Evolutionary conservation across 2,329 filamentous ascomycete species (phyloP).

Genomic region (Penicillium sp.): DNA sequence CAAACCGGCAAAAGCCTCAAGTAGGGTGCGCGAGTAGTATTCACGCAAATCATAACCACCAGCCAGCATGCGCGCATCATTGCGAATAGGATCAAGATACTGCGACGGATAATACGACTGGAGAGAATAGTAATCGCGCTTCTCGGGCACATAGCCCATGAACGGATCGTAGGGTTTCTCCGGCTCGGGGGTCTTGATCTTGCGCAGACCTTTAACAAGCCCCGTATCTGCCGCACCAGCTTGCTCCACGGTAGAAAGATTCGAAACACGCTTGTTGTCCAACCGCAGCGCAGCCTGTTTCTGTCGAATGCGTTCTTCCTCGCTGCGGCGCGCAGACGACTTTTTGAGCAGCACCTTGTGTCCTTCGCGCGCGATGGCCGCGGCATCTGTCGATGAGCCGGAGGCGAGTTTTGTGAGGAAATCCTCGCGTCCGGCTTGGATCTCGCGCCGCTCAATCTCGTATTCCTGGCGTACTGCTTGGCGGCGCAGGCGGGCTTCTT

Average conservation of each 20-base stretch:
- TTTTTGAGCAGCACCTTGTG: constrained; percentile 68
- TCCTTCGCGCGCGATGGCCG: constrained; percentile 51
- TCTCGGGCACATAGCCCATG: constrained; percentile 63
- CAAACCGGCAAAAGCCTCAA: constrained; percentile 85
- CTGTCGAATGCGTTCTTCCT: constrained; percentile 47
- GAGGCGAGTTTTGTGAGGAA: constrained; percentile 68
- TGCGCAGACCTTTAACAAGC: constrained; percentile 77
- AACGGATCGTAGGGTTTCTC: constrained; percentile 86
- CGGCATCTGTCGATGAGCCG: constrained; percentile 59
- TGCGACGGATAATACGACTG: constrained; percentile 70
- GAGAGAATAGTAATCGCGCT: constrained; percentile 67
- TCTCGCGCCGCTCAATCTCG: constrained; percentile 64
- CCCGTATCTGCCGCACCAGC: constrained; percentile 36
- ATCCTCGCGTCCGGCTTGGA: constrained; percentile 63
- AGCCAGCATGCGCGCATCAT: constrained; percentile 64
- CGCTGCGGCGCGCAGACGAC: constrained; percentile 59
- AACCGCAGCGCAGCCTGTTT: constrained; percentile 44
- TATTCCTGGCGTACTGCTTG: constrained; percentile 65
- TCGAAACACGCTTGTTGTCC: constrained; percentile 29
- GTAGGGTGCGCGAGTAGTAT: constrained; percentile 76
- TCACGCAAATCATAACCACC: constrained; percentile 82
- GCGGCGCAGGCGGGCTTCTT: constrained; percentile 62
- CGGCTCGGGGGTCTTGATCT: constrained; percentile 56
- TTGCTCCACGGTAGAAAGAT: constrained; percentile 19
- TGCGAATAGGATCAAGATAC: constrained; percentile 65